Conservation (phyloP, 192 early-diverging fungal species). For the Coemansia sp. region DNA sequence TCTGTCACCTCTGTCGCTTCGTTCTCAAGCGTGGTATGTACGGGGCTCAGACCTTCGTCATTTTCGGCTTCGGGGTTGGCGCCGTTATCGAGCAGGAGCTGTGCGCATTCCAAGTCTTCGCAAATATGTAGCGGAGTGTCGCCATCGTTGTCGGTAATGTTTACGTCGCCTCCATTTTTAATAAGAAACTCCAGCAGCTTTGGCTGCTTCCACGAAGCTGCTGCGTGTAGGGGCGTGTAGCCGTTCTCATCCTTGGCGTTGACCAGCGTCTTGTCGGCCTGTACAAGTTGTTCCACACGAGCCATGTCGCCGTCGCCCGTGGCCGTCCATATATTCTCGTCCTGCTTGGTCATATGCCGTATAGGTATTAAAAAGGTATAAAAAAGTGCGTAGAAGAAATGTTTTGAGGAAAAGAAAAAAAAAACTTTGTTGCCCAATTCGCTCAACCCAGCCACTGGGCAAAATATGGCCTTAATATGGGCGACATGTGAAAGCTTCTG, state of each 20-base stretch:
- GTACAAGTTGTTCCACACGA: conserved; percentile 62
- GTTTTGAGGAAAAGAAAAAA: neutral
- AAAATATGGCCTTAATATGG: neutral
- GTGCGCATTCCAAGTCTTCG: conserved; percentile 71
- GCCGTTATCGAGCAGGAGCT: conserved; percentile 68
- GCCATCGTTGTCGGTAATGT: conserved; percentile 75
- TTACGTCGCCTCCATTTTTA: conserved; percentile 64
- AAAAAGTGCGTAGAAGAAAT: neutral
- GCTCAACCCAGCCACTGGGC: neutral
- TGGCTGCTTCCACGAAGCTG: conserved; percentile 72
- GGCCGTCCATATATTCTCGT: conserved; percentile 71
- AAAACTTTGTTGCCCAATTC: neutral
- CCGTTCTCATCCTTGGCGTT: conserved; percentile 79
- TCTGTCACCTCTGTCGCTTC: conserved; percentile 70
- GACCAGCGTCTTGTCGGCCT: conserved; percentile 54
- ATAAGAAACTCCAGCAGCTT: conserved; percentile 71
- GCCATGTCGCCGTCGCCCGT: conserved; percentile 67
- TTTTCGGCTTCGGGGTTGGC: conserved; percentile 69
- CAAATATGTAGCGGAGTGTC: conserved; percentile 82
- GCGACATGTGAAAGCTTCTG: neutral
- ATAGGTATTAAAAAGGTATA: neutral
- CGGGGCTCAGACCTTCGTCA: conserved; percentile 59
- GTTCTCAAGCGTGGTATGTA: conserved; percentile 64
- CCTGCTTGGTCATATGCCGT: conserved; percentile 17
- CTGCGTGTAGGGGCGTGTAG: conserved; percentile 81